Percentiles rank a stretch among this genome's conserved stretches.
Evolutionary conservation across 495 filamentous ascomycete genomes (phyloP).

Genomic region (Aspergillus campestris): DNA sequence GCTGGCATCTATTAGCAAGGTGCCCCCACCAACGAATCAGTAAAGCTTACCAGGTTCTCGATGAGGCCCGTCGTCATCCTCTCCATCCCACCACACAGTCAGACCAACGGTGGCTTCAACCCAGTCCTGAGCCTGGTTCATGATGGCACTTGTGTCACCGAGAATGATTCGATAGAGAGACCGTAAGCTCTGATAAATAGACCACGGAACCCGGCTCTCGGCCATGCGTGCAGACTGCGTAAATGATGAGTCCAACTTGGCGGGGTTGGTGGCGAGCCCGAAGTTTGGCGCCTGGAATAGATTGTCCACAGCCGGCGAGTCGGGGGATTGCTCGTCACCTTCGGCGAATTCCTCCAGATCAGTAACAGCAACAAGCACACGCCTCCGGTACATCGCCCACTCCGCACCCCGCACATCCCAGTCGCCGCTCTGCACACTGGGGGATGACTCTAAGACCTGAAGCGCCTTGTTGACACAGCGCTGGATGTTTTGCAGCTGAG

Average conservation of each 20-base stretch:
- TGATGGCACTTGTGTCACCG: constrained; percentile 59
- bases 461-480: constrained; percentile 56
- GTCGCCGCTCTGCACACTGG: constrained; percentile 48
- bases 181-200: constrained; percentile 70
- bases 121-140: constrained; percentile 70
- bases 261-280: constrained; percentile 32
- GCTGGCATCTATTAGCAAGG: constrained; percentile 31
- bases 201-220: constrained; percentile 76
- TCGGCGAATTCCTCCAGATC: constrained; percentile 69
- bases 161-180: constrained; percentile 68
- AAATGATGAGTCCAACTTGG: constrained; percentile 32
- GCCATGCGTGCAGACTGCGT: constrained; percentile 62
- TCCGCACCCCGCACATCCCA: constrained; percentile 72
- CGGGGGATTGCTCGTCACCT: constrained; percentile 44
- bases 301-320: constrained; percentile 23
- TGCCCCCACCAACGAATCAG: constrained; percentile 27
- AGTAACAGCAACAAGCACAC: constrained; percentile 53
- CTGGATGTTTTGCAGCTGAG: constrained; percentile 64
- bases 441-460: constrained; percentile 60
- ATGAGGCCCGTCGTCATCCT: constrained; percentile 40
- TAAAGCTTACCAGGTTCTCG: neutral
- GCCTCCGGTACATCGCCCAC: constrained; percentile 71
- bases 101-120: constrained; percentile 73
- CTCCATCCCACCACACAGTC: constrained; percentile 83
- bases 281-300: constrained; percentile 46